phyloP scores from a whole-genome alignment of 2,329 filamentous ascomycete genomes.

The Trichophyton rubrum region DNA sequence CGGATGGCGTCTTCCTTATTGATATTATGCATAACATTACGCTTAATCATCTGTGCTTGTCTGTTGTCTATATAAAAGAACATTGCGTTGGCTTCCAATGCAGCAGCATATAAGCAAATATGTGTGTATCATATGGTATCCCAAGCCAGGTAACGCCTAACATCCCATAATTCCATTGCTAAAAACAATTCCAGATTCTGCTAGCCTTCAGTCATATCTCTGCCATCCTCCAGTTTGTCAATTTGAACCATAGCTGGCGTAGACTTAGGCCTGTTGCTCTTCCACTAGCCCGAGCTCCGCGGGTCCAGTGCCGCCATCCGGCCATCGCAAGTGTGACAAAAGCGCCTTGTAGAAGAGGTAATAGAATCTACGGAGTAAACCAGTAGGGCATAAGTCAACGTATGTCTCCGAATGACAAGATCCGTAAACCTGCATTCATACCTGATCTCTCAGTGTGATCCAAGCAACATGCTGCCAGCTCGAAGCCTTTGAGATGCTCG shows the following conservation, averaged over 20 bases:
- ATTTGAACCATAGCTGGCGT: constrained; percentile 85
- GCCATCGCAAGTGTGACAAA: constrained; percentile 75
- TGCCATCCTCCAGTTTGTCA: constrained; percentile 79
- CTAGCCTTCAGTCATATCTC: constrained; percentile 9
- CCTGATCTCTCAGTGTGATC: constrained; percentile 84
- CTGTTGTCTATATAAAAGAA: background rate
- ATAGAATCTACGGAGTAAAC: constrained; percentile 59
- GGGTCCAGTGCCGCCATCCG: constrained; percentile 88
- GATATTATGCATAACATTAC: background rate
- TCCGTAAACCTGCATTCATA: constrained; percentile 28
- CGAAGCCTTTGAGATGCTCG: constrained; percentile 69
- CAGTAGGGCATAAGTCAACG: background rate
- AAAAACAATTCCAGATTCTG: background rate
- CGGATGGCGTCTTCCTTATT: too few relatives aligned
- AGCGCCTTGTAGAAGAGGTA: constrained; percentile 77
- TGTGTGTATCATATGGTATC: background rate
- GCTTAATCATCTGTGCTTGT: background rate
- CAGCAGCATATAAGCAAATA: background rate
- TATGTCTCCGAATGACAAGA: background rate
- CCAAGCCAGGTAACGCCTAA: background rate
- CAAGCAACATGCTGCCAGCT: constrained; percentile 66
- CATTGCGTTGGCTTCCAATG: background rate
- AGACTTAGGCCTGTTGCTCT: constrained; percentile 62
- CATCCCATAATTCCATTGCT: background rate
- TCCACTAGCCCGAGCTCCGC: constrained; percentile 62